phyloP scores from a whole-genome alignment of 2,329 filamentous ascomycete species.

The Boeremia lycopersici region DNA sequence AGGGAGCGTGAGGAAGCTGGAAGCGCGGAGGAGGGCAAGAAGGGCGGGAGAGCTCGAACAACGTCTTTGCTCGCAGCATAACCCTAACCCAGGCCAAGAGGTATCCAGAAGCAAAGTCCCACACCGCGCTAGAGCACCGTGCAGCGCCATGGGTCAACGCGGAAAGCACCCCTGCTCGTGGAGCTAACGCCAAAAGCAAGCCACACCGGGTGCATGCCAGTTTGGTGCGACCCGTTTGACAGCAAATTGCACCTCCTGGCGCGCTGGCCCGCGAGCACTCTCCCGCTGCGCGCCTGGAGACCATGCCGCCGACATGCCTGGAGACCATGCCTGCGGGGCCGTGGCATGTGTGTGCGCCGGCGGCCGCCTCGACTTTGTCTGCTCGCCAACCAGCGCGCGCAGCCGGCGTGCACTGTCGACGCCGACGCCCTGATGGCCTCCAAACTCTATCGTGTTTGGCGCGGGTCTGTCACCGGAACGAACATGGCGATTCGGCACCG shows the following conservation, averaged over 20 bases:
- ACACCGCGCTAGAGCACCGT: constrained; percentile 6
- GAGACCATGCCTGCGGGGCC: constrained; percentile 2
- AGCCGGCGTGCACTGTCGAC: constrained; percentile 1
- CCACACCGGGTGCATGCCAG: constrained; percentile 17
- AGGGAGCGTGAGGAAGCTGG: constrained; percentile 28
- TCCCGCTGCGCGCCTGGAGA: constrained; percentile 11
- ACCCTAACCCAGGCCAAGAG: constrained; percentile 26
- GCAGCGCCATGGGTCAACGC: constrained; percentile 6
- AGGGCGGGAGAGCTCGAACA: constrained; percentile 27
- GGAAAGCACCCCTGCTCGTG: constrained; percentile 5
- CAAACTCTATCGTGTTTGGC: constrained; percentile 16
- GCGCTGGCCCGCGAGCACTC: constrained; percentile 3
- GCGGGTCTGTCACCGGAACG: constrained; percentile 24
- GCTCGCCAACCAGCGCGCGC: background rate
- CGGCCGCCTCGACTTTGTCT: background rate
- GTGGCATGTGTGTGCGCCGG: background rate
- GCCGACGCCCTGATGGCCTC: constrained; percentile 4
- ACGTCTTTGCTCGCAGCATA: constrained; percentile 27
- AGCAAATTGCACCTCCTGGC: constrained; percentile 14
- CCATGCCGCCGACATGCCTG: constrained; percentile 11
- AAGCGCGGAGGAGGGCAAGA: constrained; percentile 31
- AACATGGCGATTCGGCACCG: constrained; percentile 28
- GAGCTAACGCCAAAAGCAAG: constrained; percentile 12
- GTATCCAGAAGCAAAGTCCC: constrained; percentile 7
- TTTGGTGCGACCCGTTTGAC: constrained; percentile 11